Evolutionary conservation across 768 basidiomycete genomes (phyloP).

Genomic region (Termitomyces sp.): DNA sequence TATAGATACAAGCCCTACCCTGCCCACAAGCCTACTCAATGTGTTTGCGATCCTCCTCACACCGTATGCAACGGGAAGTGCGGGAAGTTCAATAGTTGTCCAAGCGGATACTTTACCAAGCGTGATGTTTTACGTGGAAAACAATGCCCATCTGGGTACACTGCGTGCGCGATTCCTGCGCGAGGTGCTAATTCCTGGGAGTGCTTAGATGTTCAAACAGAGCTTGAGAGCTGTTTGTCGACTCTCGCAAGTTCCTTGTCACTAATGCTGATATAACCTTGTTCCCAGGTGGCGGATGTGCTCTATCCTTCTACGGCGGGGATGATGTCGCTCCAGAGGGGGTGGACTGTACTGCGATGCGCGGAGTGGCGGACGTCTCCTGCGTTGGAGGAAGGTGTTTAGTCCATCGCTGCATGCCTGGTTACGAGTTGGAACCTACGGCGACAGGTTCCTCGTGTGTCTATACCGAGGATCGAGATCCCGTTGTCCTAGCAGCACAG

Average conservation of each 20-base stretch:
- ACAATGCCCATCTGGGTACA: slow-evolving; percentile 30
- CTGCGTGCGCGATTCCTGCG: slow-evolving; percentile 39
- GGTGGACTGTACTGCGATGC: slow-evolving; percentile 43
- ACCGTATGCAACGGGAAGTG: slow-evolving; percentile 48
- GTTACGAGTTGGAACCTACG: slow-evolving; percentile 23
- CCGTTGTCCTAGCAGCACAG: slow-evolving; percentile 19
- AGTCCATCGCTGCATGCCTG: slow-evolving; percentile 39
- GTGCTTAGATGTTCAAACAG: slow-evolving; percentile 39
- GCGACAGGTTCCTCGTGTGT: slow-evolving; percentile 19
- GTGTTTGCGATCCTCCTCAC: slow-evolving; percentile 35
- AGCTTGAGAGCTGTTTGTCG: slow-evolving; percentile 49
- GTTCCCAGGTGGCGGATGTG: slow-evolving; percentile 44
- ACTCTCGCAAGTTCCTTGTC: neutral
- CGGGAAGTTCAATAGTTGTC: slow-evolving; percentile 26
- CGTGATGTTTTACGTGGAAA: slow-evolving; percentile 22
- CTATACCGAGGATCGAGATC: slow-evolving; percentile 19
- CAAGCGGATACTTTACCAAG: slow-evolving; percentile 28
- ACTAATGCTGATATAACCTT: neutral
- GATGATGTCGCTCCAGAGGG: slow-evolving; percentile 25
- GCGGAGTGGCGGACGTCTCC: slow-evolving; percentile 42
- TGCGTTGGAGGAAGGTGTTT: slow-evolving; percentile 38
- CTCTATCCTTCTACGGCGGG: too few relatives aligned
- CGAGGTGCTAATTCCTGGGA: slow-evolving; percentile 37
- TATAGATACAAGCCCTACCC: slow-evolving; percentile 23
- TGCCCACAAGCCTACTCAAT: slow-evolving; percentile 26